Conservation (phyloP, 768 basidiomycete genomes). For the Leccinum obscurum region DNA sequence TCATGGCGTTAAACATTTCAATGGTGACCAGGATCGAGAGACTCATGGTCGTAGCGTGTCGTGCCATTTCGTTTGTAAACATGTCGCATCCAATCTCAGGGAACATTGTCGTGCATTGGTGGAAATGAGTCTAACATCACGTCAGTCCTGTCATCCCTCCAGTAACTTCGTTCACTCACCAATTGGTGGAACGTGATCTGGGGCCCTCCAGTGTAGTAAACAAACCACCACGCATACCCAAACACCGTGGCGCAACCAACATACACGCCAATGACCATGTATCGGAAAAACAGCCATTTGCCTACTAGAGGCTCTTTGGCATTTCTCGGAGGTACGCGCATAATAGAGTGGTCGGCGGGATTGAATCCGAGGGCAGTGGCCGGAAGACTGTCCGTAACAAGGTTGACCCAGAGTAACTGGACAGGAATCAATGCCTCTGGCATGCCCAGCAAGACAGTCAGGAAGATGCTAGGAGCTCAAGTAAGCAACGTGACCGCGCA, state of each 20-base stretch:
- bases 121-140: conserved; percentile 82
- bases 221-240: conserved; percentile 99
- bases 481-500: background rate
- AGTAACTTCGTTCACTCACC: conserved; percentile 48
- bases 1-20: conserved; percentile 98
- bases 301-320: conserved; percentile 90
- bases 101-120: conserved; percentile 81
- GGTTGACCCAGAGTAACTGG: conserved; percentile 97
- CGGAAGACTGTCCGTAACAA: conserved; percentile 95
- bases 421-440: conserved; percentile 99
- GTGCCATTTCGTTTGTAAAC: conserved; percentile 87
- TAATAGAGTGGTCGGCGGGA: conserved; percentile 94
- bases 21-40: conserved; percentile 94
- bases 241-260: conserved; percentile 95
- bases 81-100: conserved; percentile 93
- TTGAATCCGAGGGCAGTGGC: conserved; percentile 98
- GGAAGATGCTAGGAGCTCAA: conserved; percentile 71
- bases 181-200: conserved; percentile 93
- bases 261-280: conserved; percentile 90
- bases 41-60: conserved; percentile 92
- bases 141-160: conserved; percentile 7
- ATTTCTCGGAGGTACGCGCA: conserved; percentile 90
- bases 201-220: conserved; percentile 86
- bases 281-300: conserved; percentile 94
- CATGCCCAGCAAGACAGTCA: conserved; percentile 97